Percentiles rank a stretch among this genome's conserved stretches.
These are phyloP conservation scores for Dacryopinax primogenitus DNA, from an alignment of 768 basidiomycete genomes.

Conservation along the genomic window DNA sequence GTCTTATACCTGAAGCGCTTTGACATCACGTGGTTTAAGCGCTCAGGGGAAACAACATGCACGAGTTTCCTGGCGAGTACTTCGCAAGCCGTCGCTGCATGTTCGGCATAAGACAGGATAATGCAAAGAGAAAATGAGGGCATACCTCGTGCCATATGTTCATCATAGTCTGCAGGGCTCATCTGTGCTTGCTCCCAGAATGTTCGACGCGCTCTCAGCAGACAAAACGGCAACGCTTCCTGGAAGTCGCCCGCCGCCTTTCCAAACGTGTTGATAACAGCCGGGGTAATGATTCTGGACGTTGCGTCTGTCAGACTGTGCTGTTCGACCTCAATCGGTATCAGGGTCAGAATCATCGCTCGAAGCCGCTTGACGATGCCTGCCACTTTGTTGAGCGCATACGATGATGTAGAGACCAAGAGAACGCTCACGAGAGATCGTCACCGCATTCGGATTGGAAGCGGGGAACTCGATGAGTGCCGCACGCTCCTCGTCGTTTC, in stretches of 20 bases:
- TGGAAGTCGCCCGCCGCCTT: constrained; percentile 77
- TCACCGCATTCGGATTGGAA: neutral
- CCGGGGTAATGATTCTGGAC: constrained; percentile 68
- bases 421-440: neutral
- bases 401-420: neutral
- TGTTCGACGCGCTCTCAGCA: constrained; percentile 61
- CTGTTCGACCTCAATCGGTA: constrained; percentile 69
- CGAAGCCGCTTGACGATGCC: constrained; percentile 73
- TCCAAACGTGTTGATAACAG: constrained; percentile 57
- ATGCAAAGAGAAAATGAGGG: neutral
- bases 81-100: constrained; percentile 64
- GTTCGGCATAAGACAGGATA: neutral
- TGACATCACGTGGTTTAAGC: constrained; percentile 58
- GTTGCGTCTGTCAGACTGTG: constrained; percentile 58
- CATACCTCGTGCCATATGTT: constrained; percentile 68
- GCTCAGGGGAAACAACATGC: constrained; percentile 52
- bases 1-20: constrained; percentile 60
- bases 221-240: constrained; percentile 78
- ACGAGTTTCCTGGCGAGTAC: constrained; percentile 69
- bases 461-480: neutral
- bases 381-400: constrained; percentile 24
- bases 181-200: constrained; percentile 73
- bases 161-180: constrained; percentile 75
- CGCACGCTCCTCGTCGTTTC: neutral
- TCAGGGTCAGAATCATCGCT: constrained; percentile 55